A percentile compares a stretch with the other conserved stretches of the same genome.
These are phyloP conservation scores for Thalassiosira mediterranea DNA, from an alignment of 352 stramenopile genomes.

Conservation along the genomic window DNA sequence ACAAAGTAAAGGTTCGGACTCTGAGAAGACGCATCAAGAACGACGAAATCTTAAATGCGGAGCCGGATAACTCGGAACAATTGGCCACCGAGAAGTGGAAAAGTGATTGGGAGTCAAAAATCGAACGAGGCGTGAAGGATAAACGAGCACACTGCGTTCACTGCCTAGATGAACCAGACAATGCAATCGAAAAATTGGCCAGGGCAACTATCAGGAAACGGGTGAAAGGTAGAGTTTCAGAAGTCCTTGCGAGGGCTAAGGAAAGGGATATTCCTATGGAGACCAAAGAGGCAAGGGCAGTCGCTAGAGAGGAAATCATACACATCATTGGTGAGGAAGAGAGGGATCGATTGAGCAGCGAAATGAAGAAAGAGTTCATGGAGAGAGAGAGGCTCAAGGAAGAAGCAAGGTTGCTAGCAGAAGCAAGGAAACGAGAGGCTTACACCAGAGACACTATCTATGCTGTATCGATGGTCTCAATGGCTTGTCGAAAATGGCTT, in stretches of 20 bases:
- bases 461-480: constrained; percentile 29
- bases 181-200: constrained; percentile 46
- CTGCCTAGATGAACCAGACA: constrained; percentile 41
- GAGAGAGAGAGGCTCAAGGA: constrained; percentile 31
- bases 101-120: constrained; percentile 33
- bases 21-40: constrained; percentile 41
- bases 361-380: constrained; percentile 39
- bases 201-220: constrained; percentile 28
- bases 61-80: constrained; percentile 34
- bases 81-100: constrained; percentile 37
- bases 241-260: constrained; percentile 36
- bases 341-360: constrained; percentile 18
- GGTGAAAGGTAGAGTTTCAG: constrained; percentile 27
- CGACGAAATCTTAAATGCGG: constrained; percentile 41
- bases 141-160: constrained; percentile 20
- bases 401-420: constrained; percentile 14
- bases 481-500: constrained; percentile 46
- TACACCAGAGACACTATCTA: constrained; percentile 29
- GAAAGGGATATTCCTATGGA: constrained; percentile 46
- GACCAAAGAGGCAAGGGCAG: constrained; percentile 33
- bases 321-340: constrained; percentile 53
- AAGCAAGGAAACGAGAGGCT: constrained; percentile 14
- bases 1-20: constrained; percentile 43
- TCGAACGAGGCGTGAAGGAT: constrained; percentile 31
- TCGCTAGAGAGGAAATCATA: constrained; percentile 48